Evolutionary conservation across 2,329 filamentous ascomycete species (phyloP).

Genomic region (Pezicula carpinea): DNA sequence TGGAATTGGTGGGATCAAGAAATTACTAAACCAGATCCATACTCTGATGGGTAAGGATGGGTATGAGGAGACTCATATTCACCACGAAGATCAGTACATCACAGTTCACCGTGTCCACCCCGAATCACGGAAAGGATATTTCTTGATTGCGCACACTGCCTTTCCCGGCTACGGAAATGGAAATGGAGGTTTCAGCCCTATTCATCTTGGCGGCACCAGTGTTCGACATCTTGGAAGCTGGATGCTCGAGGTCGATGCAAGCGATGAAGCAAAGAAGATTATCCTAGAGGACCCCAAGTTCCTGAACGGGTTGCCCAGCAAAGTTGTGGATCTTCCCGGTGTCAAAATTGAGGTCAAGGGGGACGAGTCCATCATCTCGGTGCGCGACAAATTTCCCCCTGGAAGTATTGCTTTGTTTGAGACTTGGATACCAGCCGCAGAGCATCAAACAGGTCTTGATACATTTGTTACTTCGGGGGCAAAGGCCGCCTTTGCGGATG

Average conservation of each 20-base stretch:
- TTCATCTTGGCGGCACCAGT: conserved; percentile 77
- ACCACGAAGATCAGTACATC: conserved; percentile 94
- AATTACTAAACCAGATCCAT: conserved; percentile 90
- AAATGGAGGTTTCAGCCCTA: conserved; percentile 74
- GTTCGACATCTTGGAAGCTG: conserved; percentile 85
- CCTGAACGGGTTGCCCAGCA: conserved; percentile 79
- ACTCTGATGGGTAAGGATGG: conserved; percentile 92
- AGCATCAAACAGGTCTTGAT: conserved; percentile 79
- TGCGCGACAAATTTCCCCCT: conserved; percentile 81
- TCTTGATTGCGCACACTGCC: conserved; percentile 92
- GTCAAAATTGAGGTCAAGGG: conserved; percentile 68
- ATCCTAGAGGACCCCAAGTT: conserved; percentile 64
- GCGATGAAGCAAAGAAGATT: conserved; percentile 60
- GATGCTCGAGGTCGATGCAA: conserved; percentile 85
- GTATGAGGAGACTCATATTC: conserved; percentile 92
- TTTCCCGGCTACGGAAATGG: conserved; percentile 87
- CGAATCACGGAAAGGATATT: conserved; percentile 86
- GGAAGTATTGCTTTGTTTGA: conserved; percentile 94
- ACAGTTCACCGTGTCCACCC: conserved; percentile 95
- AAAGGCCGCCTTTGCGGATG: conserved; percentile 68
- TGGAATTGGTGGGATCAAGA: conserved; percentile 88
- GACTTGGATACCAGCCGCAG: conserved; percentile 87
- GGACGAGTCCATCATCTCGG: conserved; percentile 72
- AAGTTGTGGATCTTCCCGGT: conserved; percentile 68
- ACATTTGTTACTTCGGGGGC: conserved; percentile 81